Base-by-base conservation (phyloP, 2,329 filamentous ascomycete genomes). In the Aspergillus udagawae region DNA sequence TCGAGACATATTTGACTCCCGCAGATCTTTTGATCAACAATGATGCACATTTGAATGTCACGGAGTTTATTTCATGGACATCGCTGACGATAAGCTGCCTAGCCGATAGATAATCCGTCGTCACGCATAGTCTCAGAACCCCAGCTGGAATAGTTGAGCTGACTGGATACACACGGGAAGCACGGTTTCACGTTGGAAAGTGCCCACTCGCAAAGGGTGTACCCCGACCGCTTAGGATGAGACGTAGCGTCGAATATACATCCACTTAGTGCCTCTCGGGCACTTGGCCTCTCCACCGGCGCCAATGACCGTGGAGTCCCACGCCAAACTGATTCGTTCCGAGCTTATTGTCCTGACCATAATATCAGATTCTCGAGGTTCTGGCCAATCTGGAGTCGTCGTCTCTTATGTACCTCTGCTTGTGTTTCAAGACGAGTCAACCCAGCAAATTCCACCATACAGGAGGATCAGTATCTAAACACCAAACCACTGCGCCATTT, bases 131-230 rank as follows among this genome's bases (percentile, higher is more conserved):
- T 17, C 14, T 17, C 32, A 6, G 32, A 4, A 6, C 1, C 14
- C 14, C 32, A 7, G 14, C 32, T 3, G 2, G 7, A 6, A 17
- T 7, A 38, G 32, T 38, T 38, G 32, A 38, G 4, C 14, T 35
- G 32, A 17, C 32, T 38, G 14, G 14, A 17, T 38, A 47, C 27
- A 54, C 53, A 62, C 54, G 54, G 59, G 51, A 60, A 38, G 53
- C 38, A 45, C 55, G 56, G 65, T 67, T 67, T 67, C 61, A 62
- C 29, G 49, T 63, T 65, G 59, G 60, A 60, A 51, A 59, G 44
- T 42, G 42, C 45, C 48, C 52, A 47, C 51, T 42, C 54, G 53
- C 47, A 47, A 58, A 53, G 14, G 14, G 48, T 41, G 52, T 44
- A 49, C 55, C 53, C 38, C 57, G 42, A 44, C 48, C 58, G 53